Base-by-base conservation (phyloP, 345 rosid genomes). In the Angophora floribunda region DNA sequence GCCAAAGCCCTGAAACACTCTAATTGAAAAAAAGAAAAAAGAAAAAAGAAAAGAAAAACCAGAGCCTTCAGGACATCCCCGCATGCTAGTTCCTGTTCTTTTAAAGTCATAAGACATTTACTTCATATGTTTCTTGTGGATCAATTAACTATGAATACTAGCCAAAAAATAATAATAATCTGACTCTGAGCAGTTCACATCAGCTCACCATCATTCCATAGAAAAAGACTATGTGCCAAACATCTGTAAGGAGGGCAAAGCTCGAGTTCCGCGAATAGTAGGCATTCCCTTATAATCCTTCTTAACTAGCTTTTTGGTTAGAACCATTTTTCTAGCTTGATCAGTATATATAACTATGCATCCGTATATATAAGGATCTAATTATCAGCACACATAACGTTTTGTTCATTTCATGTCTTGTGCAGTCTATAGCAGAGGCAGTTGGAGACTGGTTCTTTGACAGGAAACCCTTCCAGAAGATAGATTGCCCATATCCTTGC, bases 401-500 rank as follows among this genome's bases (percentile, higher is more conserved):
- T 13, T 87, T 49, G 26, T 47, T 63, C 92, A 88, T 88, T 92
- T 91, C 55, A 86, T 89, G 87, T 87, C 90, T 51, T 32, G 9
- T 91, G 92, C 96, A 97, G 99, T 90, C 94, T 89, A 93, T 97
- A 80, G 99, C 97, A 75, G 93, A 92, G 89, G 98, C 99, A 55
- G 96, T 95, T 32, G 99, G 98, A 91, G 98, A 96, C 87, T 97
- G 99, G 99, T 97, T 93, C 89, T 97, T 92, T 52, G 96, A 94
- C 88, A 91, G 97, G 78, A 93, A 14, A 45, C 90, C 93, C 52
- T 96, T 95, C 92, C 96, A 94, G 86, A 95, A 92, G 95, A 94
- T 96, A 63, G 99, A 97, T 92, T 97, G 99, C 88, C 95, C 99
- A 32, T 97, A 95, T 91, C 99, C 99, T 87, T 97, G 99, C 96